Evolutionary conservation across 495 filamentous ascomycete species (phyloP).

Genomic region (Achaetomiella virescens): DNA sequence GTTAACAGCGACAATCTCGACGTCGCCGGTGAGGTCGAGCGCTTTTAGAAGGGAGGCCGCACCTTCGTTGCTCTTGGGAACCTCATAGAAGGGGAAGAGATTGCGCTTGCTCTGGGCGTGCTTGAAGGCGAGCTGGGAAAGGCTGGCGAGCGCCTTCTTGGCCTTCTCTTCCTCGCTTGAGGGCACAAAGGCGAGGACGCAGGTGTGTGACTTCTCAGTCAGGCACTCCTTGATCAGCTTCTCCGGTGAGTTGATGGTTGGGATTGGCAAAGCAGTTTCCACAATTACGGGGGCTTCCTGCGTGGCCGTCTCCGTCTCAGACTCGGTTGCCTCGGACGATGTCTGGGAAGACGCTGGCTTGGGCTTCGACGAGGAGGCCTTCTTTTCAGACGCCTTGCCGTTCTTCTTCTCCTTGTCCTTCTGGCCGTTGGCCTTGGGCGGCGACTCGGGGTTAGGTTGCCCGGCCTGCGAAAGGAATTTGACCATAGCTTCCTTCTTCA

Average conservation of each 20-base stretch:
- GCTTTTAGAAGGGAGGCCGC: slow-evolving; percentile 50
- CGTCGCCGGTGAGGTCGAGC: slow-evolving; percentile 53
- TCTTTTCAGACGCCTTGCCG: slow-evolving; percentile 24
- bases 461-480: slow-evolving; percentile 77
- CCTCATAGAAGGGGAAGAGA: slow-evolving; percentile 76
- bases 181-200: slow-evolving; percentile 75
- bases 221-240: slow-evolving; percentile 67
- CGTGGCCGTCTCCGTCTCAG: slow-evolving; percentile 31
- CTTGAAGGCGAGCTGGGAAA: slow-evolving; percentile 73
- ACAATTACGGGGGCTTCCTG: slow-evolving; percentile 41
- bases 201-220: slow-evolving; percentile 68
- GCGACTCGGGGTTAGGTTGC: slow-evolving; percentile 62
- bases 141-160: slow-evolving; percentile 53
- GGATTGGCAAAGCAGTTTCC: slow-evolving; percentile 51
- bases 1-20: slow-evolving; percentile 76
- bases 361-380: slow-evolving; percentile 38
- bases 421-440: slow-evolving; percentile 45
- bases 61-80: slow-evolving; percentile 57
- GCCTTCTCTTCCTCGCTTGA: slow-evolving; percentile 45
- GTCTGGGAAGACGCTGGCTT: slow-evolving; percentile 35
- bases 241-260: slow-evolving; percentile 40
- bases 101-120: slow-evolving; percentile 55
- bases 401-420: slow-evolving; percentile 45
- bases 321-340: slow-evolving; percentile 29
- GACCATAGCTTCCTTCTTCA: slow-evolving; percentile 78